phyloP scores from a whole-genome alignment of 257 asterid species.

The Knoxia roxburghii region DNA sequence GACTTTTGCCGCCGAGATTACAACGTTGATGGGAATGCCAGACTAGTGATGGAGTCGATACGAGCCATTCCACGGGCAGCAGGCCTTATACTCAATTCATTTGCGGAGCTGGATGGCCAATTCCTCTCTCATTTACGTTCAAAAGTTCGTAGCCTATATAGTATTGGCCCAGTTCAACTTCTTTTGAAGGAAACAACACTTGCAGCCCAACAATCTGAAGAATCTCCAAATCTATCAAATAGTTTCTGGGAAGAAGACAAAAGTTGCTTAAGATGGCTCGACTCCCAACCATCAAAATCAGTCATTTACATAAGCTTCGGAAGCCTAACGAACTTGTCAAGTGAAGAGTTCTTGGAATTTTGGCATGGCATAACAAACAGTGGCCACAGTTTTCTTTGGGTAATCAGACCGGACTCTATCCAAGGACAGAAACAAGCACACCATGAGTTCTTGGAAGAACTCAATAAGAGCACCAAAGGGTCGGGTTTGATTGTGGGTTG shows the following conservation, averaged over 20 bases:
- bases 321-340: slow-evolving; percentile 13
- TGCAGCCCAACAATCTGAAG: not conserved
- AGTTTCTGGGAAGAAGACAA: slow-evolving; percentile 28
- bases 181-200: slow-evolving; percentile 5
- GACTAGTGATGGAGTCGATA: not conserved
- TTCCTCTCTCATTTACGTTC: slow-evolving; percentile 4
- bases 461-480: not conserved
- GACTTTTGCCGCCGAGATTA: slow-evolving; percentile 14
- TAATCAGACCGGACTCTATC: slow-evolving; percentile 20
- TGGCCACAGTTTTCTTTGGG: slow-evolving; percentile 25
- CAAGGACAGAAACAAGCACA: not conserved
- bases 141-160: slow-evolving; percentile 1
- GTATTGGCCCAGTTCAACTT: slow-evolving; percentile 21
- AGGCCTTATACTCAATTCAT: slow-evolving; percentile 24
- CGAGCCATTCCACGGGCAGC: slow-evolving; percentile 7
- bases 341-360: slow-evolving; percentile 13
- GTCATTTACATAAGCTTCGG: slow-evolving; percentile 30
- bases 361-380: slow-evolving; percentile 22
- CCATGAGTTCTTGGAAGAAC: not conserved
- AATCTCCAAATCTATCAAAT: not conserved
- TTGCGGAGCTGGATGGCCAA: slow-evolving; percentile 17
- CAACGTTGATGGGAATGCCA: not conserved
- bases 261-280: slow-evolving; percentile 28
- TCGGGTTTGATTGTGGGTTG: slow-evolving; percentile 22
- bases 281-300: slow-evolving; percentile 16